These are phyloP conservation scores for Mimosa bimucronata DNA, from an alignment of 306 rosid species.

Conservation along the genomic window DNA sequence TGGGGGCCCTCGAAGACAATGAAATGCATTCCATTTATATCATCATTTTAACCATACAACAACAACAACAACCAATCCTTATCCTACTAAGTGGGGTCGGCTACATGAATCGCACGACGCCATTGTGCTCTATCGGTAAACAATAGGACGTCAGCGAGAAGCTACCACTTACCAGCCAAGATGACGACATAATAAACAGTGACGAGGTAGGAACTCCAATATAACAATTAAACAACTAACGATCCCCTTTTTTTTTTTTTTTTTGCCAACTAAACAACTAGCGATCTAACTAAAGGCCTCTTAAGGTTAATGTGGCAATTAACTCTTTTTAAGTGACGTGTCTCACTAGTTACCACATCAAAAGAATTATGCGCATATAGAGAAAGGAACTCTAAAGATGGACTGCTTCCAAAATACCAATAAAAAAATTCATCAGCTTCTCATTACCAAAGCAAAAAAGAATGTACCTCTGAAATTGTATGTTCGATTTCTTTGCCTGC, in stretches of 20 bases:
- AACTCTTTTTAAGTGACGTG: slow-evolving; percentile 9
- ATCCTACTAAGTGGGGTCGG: too few relatives aligned
- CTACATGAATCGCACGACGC: too few relatives aligned
- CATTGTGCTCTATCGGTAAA: too few relatives aligned
- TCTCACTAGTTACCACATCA: slow-evolving; percentile 2
- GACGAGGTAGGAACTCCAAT: not conserved
- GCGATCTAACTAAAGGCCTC: slow-evolving; percentile 4
- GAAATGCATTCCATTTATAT: not conserved
- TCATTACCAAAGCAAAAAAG: slow-evolving; percentile 24
- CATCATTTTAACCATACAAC: not conserved
- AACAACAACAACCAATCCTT: too few relatives aligned
- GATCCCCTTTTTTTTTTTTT: too few relatives aligned
- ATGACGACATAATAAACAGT: not conserved
- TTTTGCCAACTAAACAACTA: too few relatives aligned
- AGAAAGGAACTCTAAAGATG: not conserved
- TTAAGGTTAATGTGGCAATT: not conserved
- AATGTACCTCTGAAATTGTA: slow-evolving; percentile 87
- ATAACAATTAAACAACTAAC: not conserved
- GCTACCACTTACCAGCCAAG: not conserved
- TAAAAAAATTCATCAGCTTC: slow-evolving; percentile 10
- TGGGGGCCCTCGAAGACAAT: not conserved
- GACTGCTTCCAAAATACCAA: slow-evolving; percentile 16
- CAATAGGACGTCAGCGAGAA: not conserved
- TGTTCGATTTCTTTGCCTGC: slow-evolving; percentile 68
- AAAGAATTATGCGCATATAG: not conserved